Conservation (phyloP, 306 rosid genomes). For the Begonia fuchsioides region DNA sequence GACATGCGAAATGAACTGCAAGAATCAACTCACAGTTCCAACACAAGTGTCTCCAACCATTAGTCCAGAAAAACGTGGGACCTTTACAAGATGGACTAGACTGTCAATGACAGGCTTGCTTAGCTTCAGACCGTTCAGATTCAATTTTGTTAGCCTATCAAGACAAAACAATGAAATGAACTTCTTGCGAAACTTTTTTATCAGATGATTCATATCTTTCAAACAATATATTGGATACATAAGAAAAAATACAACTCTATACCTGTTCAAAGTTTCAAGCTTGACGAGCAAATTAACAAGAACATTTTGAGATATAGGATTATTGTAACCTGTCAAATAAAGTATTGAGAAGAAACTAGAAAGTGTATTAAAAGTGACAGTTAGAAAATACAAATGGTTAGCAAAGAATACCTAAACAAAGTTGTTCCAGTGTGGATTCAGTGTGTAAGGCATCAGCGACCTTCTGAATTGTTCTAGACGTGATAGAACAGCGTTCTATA, state of each 20-base stretch:
- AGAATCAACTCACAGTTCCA: constrained; percentile 60
- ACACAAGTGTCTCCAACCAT: constrained; percentile 64
- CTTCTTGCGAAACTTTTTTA: neutral
- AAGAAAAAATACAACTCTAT: constrained; percentile 5
- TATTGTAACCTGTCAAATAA: constrained; percentile 52
- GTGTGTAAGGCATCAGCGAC: constrained; percentile 55
- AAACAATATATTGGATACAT: neutral
- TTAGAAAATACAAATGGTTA: neutral
- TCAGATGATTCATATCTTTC: constrained; percentile 7
- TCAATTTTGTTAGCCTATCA: constrained; percentile 62
- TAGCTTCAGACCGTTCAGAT: constrained; percentile 67
- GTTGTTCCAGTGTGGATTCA: constrained; percentile 49
- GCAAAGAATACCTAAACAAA: constrained; percentile 48
- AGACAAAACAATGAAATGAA: neutral
- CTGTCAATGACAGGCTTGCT: constrained; percentile 61
- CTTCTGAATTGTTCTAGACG: constrained; percentile 70
- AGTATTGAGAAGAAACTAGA: constrained; percentile 12
- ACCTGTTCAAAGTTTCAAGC: constrained; percentile 75
- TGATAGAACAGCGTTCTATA: constrained; percentile 61
- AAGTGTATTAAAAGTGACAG: neutral
- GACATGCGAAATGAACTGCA: constrained; percentile 7
- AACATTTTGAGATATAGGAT: constrained; percentile 57
- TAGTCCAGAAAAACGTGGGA: constrained; percentile 42
- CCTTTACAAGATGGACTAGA: constrained; percentile 52
- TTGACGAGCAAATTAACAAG: constrained; percentile 41